phyloP scores from a whole-genome alignment of 176 grass and related monocot species.

The Sorghum bicolor region Sorghum_bicolor_NCBIv3 NC_012873.2:54426501-54427000 shows the following conservation, averaged over 20 bases:
- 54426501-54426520: slow-evolving; percentile 83
- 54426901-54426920: background rate
- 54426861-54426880: background rate
- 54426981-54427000: slow-evolving; percentile 47
- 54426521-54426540: slow-evolving; percentile 87
- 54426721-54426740: background rate
- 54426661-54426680: slow-evolving; percentile 87
- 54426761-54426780: background rate
- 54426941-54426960: slow-evolving; percentile 10
- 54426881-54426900: background rate
- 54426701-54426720: background rate
- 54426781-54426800: background rate
- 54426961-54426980: background rate
- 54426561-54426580: slow-evolving; percentile 88
- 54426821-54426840: background rate
- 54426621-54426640: slow-evolving; percentile 97
- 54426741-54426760: background rate
- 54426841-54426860: background rate
- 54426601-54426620: slow-evolving; percentile 89
- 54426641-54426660: slow-evolving; percentile 89
- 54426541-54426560: slow-evolving; percentile 89
- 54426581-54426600: slow-evolving; percentile 98
- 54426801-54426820: background rate
- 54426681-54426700: slow-evolving; percentile 60
- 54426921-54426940: slow-evolving; percentile 5